Evolutionary conservation across 441 rosid species (phyloP).

Genomic region (Corymbia calophylla): DNA sequence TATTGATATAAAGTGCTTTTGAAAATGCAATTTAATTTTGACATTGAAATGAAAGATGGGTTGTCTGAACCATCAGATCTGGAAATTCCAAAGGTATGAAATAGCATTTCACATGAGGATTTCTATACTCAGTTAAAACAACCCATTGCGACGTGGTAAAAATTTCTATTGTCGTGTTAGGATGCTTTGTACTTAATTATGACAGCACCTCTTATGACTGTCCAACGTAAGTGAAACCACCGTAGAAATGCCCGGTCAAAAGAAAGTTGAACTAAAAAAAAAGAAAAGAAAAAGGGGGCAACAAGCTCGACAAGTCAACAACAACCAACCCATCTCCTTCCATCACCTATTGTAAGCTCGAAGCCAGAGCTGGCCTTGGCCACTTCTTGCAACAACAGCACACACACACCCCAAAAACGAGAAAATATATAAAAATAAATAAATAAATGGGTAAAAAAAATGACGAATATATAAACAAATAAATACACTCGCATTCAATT

Average conservation of each 20-base stretch:
- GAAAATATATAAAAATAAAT: neutral
- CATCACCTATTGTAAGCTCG: neutral
- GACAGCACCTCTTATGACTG: rapidly evolving
- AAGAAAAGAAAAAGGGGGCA: neutral
- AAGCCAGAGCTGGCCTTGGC: neutral
- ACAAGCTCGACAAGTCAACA: neutral
- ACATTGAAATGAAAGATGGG: neutral
- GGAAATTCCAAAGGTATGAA: neutral
- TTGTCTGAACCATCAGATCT: rapidly evolving
- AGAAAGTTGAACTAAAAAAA: neutral
- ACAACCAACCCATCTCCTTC: neutral
- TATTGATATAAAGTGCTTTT: neutral
- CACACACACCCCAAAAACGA: neutral
- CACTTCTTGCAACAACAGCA: neutral
- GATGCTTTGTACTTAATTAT: rapidly evolving
- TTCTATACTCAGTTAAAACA: neutral
- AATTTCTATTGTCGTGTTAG: neutral
- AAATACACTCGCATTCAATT: neutral
- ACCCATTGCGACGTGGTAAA: rapidly evolving
- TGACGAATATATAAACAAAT: neutral
- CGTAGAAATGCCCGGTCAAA: neutral
- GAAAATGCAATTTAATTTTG: rapidly evolving
- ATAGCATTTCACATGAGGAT: rapidly evolving
- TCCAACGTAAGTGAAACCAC: neutral
- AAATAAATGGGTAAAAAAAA: neutral